Conservation (phyloP, 2,329 filamentous ascomycete species). For the Colletotrichum sp. region DNA sequence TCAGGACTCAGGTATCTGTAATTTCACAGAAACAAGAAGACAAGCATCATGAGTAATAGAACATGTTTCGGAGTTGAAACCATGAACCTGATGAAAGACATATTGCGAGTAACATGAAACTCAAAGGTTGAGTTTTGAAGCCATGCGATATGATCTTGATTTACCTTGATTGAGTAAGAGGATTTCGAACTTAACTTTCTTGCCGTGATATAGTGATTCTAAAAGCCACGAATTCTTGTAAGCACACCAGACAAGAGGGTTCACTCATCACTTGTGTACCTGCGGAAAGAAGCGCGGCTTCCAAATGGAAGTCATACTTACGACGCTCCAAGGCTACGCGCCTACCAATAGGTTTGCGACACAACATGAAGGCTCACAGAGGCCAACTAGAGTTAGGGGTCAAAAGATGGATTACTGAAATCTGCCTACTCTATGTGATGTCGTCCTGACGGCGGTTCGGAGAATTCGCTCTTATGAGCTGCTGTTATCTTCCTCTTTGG, state of each 20-base stretch:
- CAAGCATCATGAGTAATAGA: not conserved
- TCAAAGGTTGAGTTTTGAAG: not conserved
- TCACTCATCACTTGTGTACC: not conserved
- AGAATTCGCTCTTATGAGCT: not conserved
- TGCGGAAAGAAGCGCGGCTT: not conserved
- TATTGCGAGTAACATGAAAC: not conserved
- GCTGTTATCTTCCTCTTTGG: not conserved
- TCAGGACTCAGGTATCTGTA: not conserved
- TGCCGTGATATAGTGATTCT: not conserved
- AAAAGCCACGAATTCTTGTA: not conserved
- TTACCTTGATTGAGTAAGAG: not conserved
- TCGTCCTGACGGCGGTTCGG: not conserved
- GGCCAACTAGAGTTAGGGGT: too few species aligned
- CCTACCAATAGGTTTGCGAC: too few species aligned
- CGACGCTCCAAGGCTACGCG: not conserved
- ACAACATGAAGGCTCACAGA: too few species aligned
- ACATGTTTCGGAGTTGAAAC: not conserved
- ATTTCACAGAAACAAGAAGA: not conserved
- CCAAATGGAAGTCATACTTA: not conserved
- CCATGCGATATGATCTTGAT: not conserved
- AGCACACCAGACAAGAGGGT: not conserved
- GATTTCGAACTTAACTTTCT: not conserved
- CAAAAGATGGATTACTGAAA: too few species aligned
- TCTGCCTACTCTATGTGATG: too few species aligned
- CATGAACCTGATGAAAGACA: not conserved